Evolutionary conservation across 805 yeast genomes (phyloP).

Genomic region (Nakazawaea peltata): DNA sequence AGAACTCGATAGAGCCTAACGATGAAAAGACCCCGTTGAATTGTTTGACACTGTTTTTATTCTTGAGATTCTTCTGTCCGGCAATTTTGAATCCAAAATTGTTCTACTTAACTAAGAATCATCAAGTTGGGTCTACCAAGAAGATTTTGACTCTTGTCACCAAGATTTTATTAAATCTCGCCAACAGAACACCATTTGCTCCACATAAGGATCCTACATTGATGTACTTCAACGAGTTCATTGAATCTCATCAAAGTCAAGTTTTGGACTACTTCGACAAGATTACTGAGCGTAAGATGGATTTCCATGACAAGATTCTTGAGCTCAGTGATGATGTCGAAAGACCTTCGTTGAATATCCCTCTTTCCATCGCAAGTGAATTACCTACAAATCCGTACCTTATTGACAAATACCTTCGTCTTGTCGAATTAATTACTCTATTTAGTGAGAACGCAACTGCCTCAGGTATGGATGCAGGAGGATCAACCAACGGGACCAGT

Average conservation of each 20-base stretch:
- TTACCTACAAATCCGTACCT: conserved; percentile 62
- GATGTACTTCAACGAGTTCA: conserved; percentile 59
- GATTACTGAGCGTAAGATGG: conserved; percentile 63
- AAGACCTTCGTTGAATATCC: conserved; percentile 48
- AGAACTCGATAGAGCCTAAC: conserved; percentile 47
- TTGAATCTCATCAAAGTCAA: conserved; percentile 48
- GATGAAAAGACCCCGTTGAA: conserved; percentile 48
- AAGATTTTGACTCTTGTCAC: conserved; percentile 78
- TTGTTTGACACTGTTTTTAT: conserved; percentile 77
- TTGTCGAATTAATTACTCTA: conserved; percentile 48
- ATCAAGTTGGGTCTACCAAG: conserved; percentile 64
- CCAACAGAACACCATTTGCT: conserved; percentile 65
- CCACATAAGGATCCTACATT: conserved; percentile 82
- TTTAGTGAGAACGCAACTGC: conserved; percentile 19
- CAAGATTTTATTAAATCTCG: conserved; percentile 68
- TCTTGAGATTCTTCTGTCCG: conserved; percentile 82
- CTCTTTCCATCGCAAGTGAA: conserved; percentile 45
- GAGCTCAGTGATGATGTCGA: conserved; percentile 49
- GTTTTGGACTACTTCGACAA: conserved; percentile 63
- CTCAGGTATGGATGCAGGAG: conserved; percentile 14
- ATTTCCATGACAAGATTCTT: conserved; percentile 49
- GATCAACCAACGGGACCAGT: conserved; percentile 12
- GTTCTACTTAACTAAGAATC: conserved; percentile 62
- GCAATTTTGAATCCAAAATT: conserved; percentile 86
- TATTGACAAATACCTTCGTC: conserved; percentile 55